A percentile compares a stretch with the other conserved stretches of the same genome.
phyloP scores from a whole-genome alignment of 805 yeast species.

The Candida piceae region DNA sequence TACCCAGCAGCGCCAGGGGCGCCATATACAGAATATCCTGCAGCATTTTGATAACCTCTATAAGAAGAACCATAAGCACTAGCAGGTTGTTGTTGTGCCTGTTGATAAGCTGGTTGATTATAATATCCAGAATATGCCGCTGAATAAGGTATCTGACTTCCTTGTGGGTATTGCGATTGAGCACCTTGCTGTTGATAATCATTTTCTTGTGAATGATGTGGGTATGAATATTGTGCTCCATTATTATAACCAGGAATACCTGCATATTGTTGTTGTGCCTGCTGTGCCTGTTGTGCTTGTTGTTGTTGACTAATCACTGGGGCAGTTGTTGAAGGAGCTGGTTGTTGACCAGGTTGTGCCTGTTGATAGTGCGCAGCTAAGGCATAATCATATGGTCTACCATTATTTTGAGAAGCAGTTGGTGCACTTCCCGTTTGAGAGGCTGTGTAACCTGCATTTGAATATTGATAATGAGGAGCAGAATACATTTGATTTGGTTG shows the following conservation, averaged over 20 bases:
- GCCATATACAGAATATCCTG: conserved; percentile 16
- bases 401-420: conserved; percentile 1
- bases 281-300: conserved; percentile 5
- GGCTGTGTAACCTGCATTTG: conserved; percentile 13
- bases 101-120: conserved; percentile 16
- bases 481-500: conserved; percentile 13
- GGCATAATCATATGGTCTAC: conserved; percentile 17
- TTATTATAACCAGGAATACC: conserved; percentile 13
- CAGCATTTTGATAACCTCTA: conserved; percentile 14
- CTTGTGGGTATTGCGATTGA: conserved; percentile 15
- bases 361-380: conserved; percentile 11
- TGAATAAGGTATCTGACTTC: conserved; percentile 13
- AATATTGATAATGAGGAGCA: conserved; percentile 19
- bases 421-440: conserved; percentile 8
- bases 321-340: no score
- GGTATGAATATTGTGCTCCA: conserved; percentile 15
- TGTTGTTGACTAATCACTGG: no score
- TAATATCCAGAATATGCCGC: conserved; percentile 13
- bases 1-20: conserved; percentile 10
- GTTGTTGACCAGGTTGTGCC: conserved; percentile 7
- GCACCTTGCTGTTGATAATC: conserved; percentile 16
- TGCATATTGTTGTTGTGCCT: conserved; percentile 5
- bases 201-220: conserved; percentile 17
- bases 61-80: conserved; percentile 13
- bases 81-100: conserved; percentile 10